A percentile compares a stretch with the other conserved stretches of the same genome.
Conservation (phyloP, 2,329 filamentous ascomycete species). For the Coniochaeta ligniaria region DNA sequence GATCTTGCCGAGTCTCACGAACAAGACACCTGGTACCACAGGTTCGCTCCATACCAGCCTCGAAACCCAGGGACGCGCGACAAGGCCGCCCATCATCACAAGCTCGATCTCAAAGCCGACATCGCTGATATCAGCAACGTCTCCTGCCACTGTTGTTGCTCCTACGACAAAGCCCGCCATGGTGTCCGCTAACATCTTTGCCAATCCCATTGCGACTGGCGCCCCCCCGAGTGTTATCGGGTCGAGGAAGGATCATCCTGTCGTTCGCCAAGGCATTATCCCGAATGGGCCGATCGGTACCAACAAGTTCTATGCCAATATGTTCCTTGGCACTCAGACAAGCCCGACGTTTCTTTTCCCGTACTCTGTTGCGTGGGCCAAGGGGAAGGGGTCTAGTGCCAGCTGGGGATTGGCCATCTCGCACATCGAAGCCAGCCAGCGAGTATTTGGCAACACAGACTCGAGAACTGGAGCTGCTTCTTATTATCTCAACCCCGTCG, state of each 20-base stretch:
- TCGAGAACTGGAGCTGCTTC: constrained; percentile 49
- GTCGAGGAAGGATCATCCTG: constrained; percentile 49
- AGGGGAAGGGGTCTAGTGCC: constrained; percentile 50
- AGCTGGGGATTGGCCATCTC: constrained; percentile 76
- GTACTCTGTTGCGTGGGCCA: constrained; percentile 62
- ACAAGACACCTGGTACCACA: constrained; percentile 20
- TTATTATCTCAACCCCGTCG: constrained; percentile 77
- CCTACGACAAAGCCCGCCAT: constrained; percentile 16
- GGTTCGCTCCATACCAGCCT: constrained; percentile 24
- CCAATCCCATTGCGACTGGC: constrained; percentile 43
- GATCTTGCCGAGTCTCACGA: constrained; percentile 21
- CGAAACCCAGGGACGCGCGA: constrained; percentile 16
- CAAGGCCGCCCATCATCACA: constrained; percentile 16
- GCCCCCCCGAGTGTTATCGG: constrained; percentile 41
- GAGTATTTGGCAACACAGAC: constrained; percentile 56
- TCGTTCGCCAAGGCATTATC: constrained; percentile 43
- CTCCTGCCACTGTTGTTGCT: constrained; percentile 7
- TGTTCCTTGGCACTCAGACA: constrained; percentile 68
- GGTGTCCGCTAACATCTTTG: constrained; percentile 43
- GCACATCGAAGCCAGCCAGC: constrained; percentile 61
- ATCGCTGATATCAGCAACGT: constrained; percentile 19
- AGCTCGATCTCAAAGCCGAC: constrained; percentile 25
- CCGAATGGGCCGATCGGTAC: constrained; percentile 51
- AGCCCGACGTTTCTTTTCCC: constrained; percentile 68
- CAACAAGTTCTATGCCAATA: constrained; percentile 78